Evolutionary conservation across 352 stramenopile genomes (phyloP).

Genomic region (Pythium rhizo-oryzae): DNA sequence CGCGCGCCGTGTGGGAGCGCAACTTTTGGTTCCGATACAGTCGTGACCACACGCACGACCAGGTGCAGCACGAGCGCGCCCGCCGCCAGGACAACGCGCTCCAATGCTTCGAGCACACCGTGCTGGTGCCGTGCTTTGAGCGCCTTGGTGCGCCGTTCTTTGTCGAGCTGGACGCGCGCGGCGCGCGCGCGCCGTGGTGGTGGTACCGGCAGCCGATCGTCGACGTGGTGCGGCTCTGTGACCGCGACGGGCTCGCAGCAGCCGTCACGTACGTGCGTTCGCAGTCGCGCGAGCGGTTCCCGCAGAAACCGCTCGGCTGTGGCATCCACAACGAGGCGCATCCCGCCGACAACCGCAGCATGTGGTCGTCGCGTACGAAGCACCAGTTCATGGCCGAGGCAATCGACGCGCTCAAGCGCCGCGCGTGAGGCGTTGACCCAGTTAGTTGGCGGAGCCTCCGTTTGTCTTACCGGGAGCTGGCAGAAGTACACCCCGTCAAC

Average conservation of each 20-base stretch:
- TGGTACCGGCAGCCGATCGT: neutral
- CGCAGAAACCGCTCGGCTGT: too few species aligned
- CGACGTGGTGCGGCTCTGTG: conserved; percentile 1
- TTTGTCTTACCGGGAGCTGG: too few species aligned
- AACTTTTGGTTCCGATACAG: conserved; percentile 13
- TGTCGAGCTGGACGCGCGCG: neutral
- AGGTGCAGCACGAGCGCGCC: neutral
- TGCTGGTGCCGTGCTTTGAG: neutral
- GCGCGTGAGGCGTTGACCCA: too few species aligned
- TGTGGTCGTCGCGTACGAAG: too few species aligned
- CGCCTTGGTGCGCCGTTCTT: neutral
- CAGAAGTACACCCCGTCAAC: too few species aligned
- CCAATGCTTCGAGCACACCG: neutral
- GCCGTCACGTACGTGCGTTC: neutral
- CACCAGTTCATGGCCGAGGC: too few species aligned
- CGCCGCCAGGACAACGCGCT: neutral
- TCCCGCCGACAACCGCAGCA: too few species aligned
- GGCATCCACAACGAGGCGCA: too few species aligned
- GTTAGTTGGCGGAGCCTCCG: too few species aligned
- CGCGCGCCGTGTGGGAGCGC: conserved; percentile 23
- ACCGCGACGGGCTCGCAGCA: neutral
- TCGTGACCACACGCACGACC: neutral
- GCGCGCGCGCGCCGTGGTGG: neutral
- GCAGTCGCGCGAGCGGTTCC: too few species aligned
- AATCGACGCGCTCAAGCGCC: too few species aligned